Percentiles rank a stretch among this genome's conserved stretches.
These are phyloP conservation scores for Globisporangium camurandrum DNA, from an alignment of 352 stramenopile species.

Conservation along the genomic window DNA sequence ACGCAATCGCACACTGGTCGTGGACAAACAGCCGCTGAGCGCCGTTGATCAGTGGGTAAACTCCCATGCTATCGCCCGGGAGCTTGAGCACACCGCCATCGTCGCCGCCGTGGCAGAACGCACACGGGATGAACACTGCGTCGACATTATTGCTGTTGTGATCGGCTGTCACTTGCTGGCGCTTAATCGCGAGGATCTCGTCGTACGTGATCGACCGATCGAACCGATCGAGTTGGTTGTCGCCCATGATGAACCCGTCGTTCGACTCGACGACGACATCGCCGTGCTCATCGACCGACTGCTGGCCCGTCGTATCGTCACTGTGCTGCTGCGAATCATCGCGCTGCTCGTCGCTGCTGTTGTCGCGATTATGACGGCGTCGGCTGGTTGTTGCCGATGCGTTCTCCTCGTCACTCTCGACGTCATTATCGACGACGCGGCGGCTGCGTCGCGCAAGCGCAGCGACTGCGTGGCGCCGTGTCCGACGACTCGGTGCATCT, in stretches of 20 bases:
- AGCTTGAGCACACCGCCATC: constrained; percentile 67
- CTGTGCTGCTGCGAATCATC: too few species aligned
- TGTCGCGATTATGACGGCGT: constrained; percentile 6
- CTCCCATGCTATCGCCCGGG: constrained; percentile 66
- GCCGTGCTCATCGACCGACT: constrained; percentile 17
- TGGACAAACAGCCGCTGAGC: constrained; percentile 76
- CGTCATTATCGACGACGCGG: constrained; percentile 9
- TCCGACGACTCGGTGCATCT: constrained; percentile 9
- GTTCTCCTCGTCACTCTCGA: constrained; percentile 4
- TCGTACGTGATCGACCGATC: constrained; percentile 55
- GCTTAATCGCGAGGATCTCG: constrained; percentile 53
- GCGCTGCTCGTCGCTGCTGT: not conserved
- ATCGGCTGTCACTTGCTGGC: constrained; percentile 22
- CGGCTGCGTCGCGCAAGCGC: not conserved
- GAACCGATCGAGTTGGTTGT: constrained; percentile 80
- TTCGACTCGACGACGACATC: constrained; percentile 77
- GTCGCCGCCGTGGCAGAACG: constrained; percentile 71
- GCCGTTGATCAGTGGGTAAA: constrained; percentile 60
- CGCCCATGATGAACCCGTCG: constrained; percentile 73
- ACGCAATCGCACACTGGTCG: constrained; percentile 81
- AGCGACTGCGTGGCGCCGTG: constrained; percentile 2
- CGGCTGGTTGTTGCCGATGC: too few species aligned
- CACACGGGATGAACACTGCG: constrained; percentile 58
- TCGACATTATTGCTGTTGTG: constrained; percentile 18
- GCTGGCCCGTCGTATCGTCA: too few species aligned